Conservation (phyloP, 495 filamentous ascomycete genomes). For the Penicillium malachiteum region DNA sequence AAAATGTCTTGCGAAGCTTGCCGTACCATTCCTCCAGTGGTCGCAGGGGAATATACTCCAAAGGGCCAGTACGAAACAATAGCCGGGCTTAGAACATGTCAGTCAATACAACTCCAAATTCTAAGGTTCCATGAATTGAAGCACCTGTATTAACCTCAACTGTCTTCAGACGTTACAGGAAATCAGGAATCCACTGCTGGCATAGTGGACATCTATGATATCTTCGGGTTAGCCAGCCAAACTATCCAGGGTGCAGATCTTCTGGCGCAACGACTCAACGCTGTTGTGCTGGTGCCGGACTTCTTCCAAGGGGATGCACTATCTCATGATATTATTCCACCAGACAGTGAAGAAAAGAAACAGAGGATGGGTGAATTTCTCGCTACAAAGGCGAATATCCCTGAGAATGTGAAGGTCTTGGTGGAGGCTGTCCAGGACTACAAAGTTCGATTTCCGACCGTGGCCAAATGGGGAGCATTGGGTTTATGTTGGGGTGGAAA, state of each 20-base stretch:
- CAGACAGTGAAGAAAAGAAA: conserved; percentile 47
- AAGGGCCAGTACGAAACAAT: conserved; percentile 66
- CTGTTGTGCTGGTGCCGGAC: conserved; percentile 46
- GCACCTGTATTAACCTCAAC: background rate
- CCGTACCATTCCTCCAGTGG: conserved; percentile 70
- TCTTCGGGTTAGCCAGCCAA: conserved; percentile 52
- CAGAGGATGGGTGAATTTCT: conserved; percentile 29
- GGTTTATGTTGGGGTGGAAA: conserved; percentile 56
- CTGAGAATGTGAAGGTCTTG: conserved; percentile 24
- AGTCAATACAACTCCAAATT: conserved; percentile 12
- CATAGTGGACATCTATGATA: conserved; percentile 53
- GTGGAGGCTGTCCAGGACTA: conserved; percentile 24
- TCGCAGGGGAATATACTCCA: conserved; percentile 56
- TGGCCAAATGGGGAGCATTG: conserved; percentile 41
- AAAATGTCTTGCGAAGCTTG: conserved; percentile 56
- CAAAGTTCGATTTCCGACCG: conserved; percentile 27
- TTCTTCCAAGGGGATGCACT: conserved; percentile 42
- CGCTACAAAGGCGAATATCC: conserved; percentile 18
- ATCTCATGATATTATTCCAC: conserved; percentile 32
- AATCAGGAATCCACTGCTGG: conserved; percentile 31
- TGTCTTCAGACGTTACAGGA: conserved; percentile 46
- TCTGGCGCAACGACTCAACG: conserved; percentile 37
- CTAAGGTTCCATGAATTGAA: background rate
- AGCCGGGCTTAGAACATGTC: conserved; percentile 69
- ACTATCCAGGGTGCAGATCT: conserved; percentile 57